Percentiles rank a stretch among this genome's conserved stretches.
phyloP scores from a whole-genome alignment of 345 rosid species.

The Pugionium cornutum region DNA sequence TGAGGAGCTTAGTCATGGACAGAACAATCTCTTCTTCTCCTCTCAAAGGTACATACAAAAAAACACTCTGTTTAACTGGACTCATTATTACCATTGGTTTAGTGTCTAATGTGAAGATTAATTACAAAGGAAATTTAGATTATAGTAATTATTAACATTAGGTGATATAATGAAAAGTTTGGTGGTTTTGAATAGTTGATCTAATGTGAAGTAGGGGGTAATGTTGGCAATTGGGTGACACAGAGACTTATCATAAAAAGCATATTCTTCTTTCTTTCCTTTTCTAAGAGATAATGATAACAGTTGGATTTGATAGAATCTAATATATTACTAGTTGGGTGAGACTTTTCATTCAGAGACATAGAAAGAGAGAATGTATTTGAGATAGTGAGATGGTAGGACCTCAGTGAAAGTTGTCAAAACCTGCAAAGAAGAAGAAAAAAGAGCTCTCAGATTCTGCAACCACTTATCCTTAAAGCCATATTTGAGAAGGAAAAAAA shows the following conservation, averaged over 20 bases:
- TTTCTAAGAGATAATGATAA: slow-evolving; percentile 33
- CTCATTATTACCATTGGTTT: slow-evolving; percentile 6
- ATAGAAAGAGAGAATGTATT: slow-evolving; percentile 21
- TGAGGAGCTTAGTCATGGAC: slow-evolving; percentile 31
- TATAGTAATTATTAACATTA: too few species aligned
- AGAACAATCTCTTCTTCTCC: slow-evolving; percentile 33
- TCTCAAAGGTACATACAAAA: slow-evolving; percentile 28
- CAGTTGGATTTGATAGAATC: slow-evolving; percentile 42
- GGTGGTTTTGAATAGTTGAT: slow-evolving; percentile 5
- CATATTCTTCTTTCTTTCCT: slow-evolving; percentile 17
- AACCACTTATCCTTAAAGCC: too few species aligned
- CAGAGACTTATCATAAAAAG: slow-evolving; percentile 34
- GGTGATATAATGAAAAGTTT: too few species aligned
- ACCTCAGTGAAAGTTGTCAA: slow-evolving; percentile 42
- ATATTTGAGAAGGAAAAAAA: neutral
- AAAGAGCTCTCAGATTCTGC: too few species aligned
- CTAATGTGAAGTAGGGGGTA: slow-evolving; percentile 34
- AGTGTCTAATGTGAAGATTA: neutral
- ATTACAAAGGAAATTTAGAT: neutral
- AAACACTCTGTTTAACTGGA: neutral
- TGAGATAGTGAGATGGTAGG: slow-evolving; percentile 40
- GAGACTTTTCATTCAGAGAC: slow-evolving; percentile 34
- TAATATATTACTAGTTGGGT: slow-evolving; percentile 31
- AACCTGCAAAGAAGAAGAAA: slow-evolving; percentile 19
- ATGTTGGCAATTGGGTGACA: slow-evolving; percentile 47